A percentile compares a stretch with the other conserved stretches of the same genome.
These are phyloP conservation scores for Dioszegia crocea DNA, from an alignment of 768 basidiomycete species.

Conservation along the genomic window DNA sequence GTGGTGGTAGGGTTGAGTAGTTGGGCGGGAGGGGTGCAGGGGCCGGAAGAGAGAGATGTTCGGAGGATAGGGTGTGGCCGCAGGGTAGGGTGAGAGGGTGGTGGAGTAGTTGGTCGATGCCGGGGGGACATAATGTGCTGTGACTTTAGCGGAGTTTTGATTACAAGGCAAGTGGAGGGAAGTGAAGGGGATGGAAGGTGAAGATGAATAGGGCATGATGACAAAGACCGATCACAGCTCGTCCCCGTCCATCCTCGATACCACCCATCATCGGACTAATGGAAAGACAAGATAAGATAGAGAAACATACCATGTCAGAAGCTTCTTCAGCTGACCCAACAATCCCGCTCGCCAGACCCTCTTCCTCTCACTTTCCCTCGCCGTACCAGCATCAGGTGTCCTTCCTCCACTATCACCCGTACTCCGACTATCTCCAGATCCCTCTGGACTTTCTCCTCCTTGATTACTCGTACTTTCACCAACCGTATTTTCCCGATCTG, in stretches of 20 bases:
- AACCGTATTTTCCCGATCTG: too few relatives aligned
- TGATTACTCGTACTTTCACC: background rate
- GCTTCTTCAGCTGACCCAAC: conserved; percentile 25
- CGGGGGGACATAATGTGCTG: conserved; percentile 44
- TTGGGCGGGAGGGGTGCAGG: conserved; percentile 40
- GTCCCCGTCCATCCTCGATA: too few relatives aligned
- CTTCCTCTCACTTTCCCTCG: conserved; percentile 18
- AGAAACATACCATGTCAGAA: conserved; percentile 4
- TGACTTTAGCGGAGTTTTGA: background rate
- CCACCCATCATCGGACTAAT: too few relatives aligned
- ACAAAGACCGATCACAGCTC: too few relatives aligned
- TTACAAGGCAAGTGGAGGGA: too few relatives aligned
- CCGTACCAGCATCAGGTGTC: background rate
- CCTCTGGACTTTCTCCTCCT: background rate
- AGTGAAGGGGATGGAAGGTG: too few relatives aligned
- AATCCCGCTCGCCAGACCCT: conserved; percentile 30
- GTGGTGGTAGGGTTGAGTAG: conserved; percentile 50
- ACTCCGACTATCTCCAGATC: background rate
- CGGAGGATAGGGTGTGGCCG: conserved; percentile 73
- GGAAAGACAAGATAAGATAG: background rate
- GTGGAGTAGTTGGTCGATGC: conserved; percentile 47
- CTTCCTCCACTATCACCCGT: background rate
- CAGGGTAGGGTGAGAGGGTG: conserved; percentile 65
- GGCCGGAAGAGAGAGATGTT: conserved; percentile 52
- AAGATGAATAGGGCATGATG: too few relatives aligned